Percentiles rank a stretch among this genome's conserved stretches.
Evolutionary conservation across 192 early-diverging fungal genomes (phyloP).

Genomic region (Fimicolochytrium jonesii): DNA sequence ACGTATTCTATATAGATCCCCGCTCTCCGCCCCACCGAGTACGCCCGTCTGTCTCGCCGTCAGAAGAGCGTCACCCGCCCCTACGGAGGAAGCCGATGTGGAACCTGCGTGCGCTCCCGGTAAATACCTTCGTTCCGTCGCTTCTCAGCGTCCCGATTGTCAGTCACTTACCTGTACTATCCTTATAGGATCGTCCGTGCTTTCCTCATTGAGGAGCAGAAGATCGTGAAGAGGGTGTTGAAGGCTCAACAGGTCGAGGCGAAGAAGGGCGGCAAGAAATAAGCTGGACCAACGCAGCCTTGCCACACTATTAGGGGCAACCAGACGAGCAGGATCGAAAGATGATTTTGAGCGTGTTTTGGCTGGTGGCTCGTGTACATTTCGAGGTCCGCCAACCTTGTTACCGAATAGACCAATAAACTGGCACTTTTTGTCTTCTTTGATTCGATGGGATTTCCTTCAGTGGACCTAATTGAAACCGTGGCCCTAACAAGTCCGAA

Average conservation of each 20-base stretch:
- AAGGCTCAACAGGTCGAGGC: conserved; percentile 62
- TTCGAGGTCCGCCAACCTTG: too few relatives aligned
- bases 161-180: conserved; percentile 1
- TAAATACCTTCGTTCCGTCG: conserved; percentile 6
- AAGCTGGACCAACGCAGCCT: too few relatives aligned
- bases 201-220: conserved; percentile 99
- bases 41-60: conserved; percentile 84
- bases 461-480: too few relatives aligned
- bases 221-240: conserved; percentile 99
- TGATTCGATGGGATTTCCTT: too few relatives aligned
- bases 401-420: too few relatives aligned
- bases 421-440: too few relatives aligned
- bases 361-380: too few relatives aligned
- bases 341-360: too few relatives aligned
- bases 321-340: too few relatives aligned
- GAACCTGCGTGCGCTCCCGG: conserved; percentile 71
- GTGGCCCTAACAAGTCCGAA: too few relatives aligned
- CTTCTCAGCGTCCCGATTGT: not conserved
- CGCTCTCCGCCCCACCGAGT: conserved; percentile 88
- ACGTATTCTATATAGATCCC: conserved; percentile 58
- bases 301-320: too few relatives aligned
- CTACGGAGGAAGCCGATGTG: conserved; percentile 96
- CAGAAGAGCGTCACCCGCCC: conserved; percentile 92
- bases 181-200: conserved; percentile 90
- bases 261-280: conserved; percentile 42